phyloP scores from a whole-genome alignment of 2,329 filamentous ascomycete genomes.

The Alternaria ventricosa region DNA sequence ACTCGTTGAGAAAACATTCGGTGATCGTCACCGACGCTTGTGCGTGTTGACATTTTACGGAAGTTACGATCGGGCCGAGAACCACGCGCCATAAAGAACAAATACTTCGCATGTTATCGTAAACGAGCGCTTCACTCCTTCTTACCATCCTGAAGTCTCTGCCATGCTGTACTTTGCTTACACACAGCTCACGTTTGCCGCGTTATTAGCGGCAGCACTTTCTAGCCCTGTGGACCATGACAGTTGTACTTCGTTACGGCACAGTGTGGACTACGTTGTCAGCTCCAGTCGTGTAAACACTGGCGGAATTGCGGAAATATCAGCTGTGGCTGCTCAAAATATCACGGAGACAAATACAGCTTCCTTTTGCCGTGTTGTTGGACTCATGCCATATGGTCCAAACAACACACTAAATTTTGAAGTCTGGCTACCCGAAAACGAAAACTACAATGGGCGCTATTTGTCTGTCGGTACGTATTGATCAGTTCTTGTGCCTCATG shows the following conservation, averaged over 20 bases:
- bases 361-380: not conserved
- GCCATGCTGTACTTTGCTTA: not conserved
- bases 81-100: not conserved
- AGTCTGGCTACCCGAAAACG: not conserved
- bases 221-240: not conserved
- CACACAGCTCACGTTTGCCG: not conserved
- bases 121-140: not conserved
- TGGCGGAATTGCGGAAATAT: not conserved
- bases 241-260: not conserved
- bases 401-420: not conserved
- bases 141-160: not conserved
- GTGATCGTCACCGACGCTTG: not conserved
- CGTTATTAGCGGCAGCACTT: not conserved
- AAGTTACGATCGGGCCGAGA: not conserved
- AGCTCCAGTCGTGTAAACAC: not conserved
- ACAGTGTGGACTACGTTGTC: not conserved
- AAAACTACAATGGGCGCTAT: not conserved
- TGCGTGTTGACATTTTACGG: not conserved
- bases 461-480: not conserved
- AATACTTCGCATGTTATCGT: not conserved
- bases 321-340: not conserved
- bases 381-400: not conserved
- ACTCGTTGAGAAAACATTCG: not conserved
- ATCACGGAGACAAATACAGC: not conserved
- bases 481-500: not conserved